These are phyloP conservation scores for Rubroshorea leprosula DNA, from an alignment of 345 rosid species.

Conservation along the genomic window DNA sequence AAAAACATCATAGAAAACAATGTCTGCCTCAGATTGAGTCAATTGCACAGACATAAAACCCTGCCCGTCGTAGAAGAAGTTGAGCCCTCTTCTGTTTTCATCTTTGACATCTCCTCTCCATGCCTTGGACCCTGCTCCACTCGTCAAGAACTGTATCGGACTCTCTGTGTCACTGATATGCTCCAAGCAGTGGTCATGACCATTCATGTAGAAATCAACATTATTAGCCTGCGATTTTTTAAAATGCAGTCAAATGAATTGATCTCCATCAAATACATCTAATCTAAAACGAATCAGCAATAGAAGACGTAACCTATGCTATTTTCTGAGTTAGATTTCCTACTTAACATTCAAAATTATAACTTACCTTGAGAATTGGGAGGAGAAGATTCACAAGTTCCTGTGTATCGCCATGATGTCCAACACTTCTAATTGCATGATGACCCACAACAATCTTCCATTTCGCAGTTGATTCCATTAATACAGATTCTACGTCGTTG, in stretches of 20 bases:
- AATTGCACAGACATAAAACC: conserved; percentile 54
- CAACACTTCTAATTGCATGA: conserved; percentile 54
- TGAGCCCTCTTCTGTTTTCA: conserved; percentile 27
- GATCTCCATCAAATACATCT: no score
- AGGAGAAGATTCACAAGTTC: conserved; percentile 46
- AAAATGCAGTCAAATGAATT: no score
- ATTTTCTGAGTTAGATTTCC: background rate
- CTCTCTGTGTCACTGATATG: conserved; percentile 43
- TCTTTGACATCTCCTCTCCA: conserved; percentile 54
- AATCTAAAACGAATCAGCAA: no score
- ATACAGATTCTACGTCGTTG: conserved; percentile 40
- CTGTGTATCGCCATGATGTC: conserved; percentile 46
- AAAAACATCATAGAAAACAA: conserved; percentile 44
- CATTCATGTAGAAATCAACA: conserved; percentile 66
- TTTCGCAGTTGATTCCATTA: conserved; percentile 37
- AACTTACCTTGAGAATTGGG: conserved; percentile 43
- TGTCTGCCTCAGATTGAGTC: conserved; percentile 34
- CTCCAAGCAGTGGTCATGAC: conserved; percentile 65
- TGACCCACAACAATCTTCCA: conserved; percentile 70
- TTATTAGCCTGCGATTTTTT: conserved; percentile 23
- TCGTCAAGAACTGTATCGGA: conserved; percentile 47
- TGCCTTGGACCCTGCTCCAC: conserved; percentile 76
- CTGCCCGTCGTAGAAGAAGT: conserved; percentile 55
- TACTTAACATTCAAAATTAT: no score
- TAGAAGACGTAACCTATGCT: no score